Percentiles rank a stretch among this genome's conserved stretches.
These are phyloP conservation scores for Pleomassaria siparia DNA, from an alignment of 2,329 filamentous ascomycete genomes.

Conservation along the genomic window DNA sequence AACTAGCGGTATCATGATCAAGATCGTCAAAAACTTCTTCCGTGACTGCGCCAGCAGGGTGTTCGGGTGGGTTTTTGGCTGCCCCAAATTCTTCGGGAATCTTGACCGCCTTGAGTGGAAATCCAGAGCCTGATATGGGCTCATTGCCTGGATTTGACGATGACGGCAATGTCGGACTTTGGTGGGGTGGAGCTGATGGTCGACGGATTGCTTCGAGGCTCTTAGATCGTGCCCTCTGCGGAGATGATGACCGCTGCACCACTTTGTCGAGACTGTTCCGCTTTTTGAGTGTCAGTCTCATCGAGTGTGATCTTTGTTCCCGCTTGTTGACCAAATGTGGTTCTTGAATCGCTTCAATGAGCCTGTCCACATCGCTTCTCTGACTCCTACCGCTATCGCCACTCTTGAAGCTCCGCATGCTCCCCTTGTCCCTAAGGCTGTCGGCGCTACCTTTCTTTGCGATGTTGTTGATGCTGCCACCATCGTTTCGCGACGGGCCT, in stretches of 20 bases:
- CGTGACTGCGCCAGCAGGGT: constrained; percentile 24
- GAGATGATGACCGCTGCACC: constrained; percentile 9
- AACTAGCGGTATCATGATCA: constrained; percentile 7
- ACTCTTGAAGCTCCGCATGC: constrained; percentile 50
- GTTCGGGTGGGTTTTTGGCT: constrained; percentile 8
- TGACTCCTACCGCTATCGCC: constrained; percentile 44
- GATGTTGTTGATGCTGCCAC: constrained; percentile 14
- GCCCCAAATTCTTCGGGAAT: constrained; percentile 47
- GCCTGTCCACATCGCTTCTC: constrained; percentile 66
- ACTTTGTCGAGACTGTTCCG: constrained; percentile 26
- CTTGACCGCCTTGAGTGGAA: constrained; percentile 48
- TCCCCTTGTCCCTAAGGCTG: constrained; percentile 53
- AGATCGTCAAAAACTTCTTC: constrained; percentile 31
- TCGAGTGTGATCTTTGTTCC: constrained; percentile 25
- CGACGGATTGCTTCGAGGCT: constrained; percentile 25
- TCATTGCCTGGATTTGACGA: constrained; percentile 47
- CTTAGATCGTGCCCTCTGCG: constrained; percentile 22
- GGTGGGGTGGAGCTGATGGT: constrained; percentile 25
- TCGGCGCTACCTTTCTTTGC: constrained; percentile 41
- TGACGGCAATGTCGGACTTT: constrained; percentile 48
- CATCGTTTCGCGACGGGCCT: constrained; percentile 25
- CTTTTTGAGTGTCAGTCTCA: constrained; percentile 28
- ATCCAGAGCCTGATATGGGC: constrained; percentile 42
- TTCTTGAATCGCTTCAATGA: constrained; percentile 72
- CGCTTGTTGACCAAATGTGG: constrained; percentile 45